These are phyloP conservation scores for Leishmania aethiopica DNA, from an alignment of 208 protist species.

Conservation along the genomic window DNA sequence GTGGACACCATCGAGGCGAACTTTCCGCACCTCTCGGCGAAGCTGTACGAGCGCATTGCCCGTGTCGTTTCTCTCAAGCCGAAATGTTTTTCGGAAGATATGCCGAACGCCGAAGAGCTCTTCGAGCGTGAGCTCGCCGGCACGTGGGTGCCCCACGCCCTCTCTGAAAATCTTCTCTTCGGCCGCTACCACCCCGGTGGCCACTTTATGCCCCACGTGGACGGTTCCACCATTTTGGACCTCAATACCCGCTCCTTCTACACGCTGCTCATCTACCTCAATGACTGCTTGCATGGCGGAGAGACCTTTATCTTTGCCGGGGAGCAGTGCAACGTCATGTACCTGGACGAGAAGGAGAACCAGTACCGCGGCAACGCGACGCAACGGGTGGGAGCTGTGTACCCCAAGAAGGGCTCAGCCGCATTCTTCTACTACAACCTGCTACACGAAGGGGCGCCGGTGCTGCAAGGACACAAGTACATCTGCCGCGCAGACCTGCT, in stretches of 20 bases:
- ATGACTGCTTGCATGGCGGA: conserved; percentile 76
- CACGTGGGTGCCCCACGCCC: conserved; percentile 69
- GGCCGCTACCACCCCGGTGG: conserved; percentile 81
- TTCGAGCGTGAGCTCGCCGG: conserved; percentile 84
- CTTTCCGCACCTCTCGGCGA: conserved; percentile 59
- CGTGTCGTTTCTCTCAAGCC: conserved; percentile 55
- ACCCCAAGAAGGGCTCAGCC: conserved; percentile 70
- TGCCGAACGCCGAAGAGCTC: conserved; percentile 58
- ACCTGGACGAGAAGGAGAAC: conserved; percentile 45
- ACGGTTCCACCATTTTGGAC: conserved; percentile 87
- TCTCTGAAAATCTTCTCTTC: conserved; percentile 83
- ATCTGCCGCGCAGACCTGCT: conserved; percentile 87
- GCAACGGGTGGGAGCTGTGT: conserved; percentile 57
- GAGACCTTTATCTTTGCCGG: conserved; percentile 80
- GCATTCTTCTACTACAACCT: conserved; percentile 89
- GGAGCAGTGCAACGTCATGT: conserved; percentile 74
- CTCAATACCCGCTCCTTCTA: conserved; percentile 90
- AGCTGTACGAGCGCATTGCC: conserved; percentile 72
- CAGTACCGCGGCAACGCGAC: conserved; percentile 55
- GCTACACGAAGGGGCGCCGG: conserved; percentile 84
- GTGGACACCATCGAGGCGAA: conserved; percentile 89
- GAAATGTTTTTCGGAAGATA: conserved; percentile 62
- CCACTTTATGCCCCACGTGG: conserved; percentile 93
- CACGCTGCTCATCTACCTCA: conserved; percentile 91
- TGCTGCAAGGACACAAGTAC: conserved; percentile 77